phyloP scores from a whole-genome alignment of 495 filamentous ascomycete species.

The Jackrogersella multiformis region DNA sequence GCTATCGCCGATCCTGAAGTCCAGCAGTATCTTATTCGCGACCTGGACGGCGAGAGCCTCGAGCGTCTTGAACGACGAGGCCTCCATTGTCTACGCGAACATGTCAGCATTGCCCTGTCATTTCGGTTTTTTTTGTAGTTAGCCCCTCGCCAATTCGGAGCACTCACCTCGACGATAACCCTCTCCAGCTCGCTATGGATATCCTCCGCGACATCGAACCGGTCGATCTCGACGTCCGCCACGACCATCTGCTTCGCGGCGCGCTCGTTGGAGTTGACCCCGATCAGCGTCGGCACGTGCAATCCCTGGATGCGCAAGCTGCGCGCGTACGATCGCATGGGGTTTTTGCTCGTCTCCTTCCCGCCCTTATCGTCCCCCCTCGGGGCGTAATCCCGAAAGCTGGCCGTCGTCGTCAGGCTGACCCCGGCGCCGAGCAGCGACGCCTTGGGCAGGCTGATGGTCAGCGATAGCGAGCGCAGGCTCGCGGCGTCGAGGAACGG shows the following conservation, averaged over 20 bases:
- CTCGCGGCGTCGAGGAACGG: slow-evolving; percentile 43
- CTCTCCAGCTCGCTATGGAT: slow-evolving; percentile 58
- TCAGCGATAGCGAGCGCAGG: slow-evolving; percentile 52
- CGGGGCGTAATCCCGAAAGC: slow-evolving; percentile 31
- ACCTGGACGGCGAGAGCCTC: slow-evolving; percentile 65
- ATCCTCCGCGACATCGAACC: slow-evolving; percentile 49
- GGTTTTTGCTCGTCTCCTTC: slow-evolving; percentile 21
- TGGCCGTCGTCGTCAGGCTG: slow-evolving; percentile 51
- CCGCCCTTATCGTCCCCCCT: neutral
- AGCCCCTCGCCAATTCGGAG: neutral
- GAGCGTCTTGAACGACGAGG: slow-evolving; percentile 69
- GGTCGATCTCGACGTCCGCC: slow-evolving; percentile 63
- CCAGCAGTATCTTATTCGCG: slow-evolving; percentile 51
- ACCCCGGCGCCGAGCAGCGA: slow-evolving; percentile 60
- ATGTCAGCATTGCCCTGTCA: slow-evolving; percentile 28
- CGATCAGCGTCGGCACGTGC: slow-evolving; percentile 66
- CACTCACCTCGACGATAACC: slow-evolving; percentile 60
- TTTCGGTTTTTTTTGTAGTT: neutral
- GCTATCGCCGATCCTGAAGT: slow-evolving; percentile 38
- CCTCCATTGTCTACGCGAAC: slow-evolving; percentile 57
- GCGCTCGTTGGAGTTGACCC: slow-evolving; percentile 69
- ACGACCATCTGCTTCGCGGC: slow-evolving; percentile 66
- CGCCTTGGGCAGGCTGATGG: slow-evolving; percentile 61
- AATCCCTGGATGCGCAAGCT: slow-evolving; percentile 54
- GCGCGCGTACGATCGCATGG: slow-evolving; percentile 41